These are phyloP conservation scores for Gossypium longicalyx DNA, from an alignment of 345 rosid genomes.

Conservation along the genomic window DNA sequence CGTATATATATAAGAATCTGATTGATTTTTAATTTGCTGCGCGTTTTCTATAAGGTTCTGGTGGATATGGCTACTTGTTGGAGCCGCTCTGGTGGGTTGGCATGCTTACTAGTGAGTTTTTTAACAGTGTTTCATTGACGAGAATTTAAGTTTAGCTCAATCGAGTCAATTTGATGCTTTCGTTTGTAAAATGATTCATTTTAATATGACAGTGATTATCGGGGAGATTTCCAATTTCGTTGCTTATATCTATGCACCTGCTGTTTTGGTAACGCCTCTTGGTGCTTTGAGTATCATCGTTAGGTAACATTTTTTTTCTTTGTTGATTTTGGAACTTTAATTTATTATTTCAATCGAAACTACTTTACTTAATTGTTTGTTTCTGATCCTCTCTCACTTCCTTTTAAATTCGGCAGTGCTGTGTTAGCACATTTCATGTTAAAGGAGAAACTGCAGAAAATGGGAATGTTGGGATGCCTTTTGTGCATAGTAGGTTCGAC, in stretches of 20 bases:
- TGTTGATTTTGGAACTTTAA: background rate
- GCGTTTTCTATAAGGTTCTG: constrained; percentile 38
- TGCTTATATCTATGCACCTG: constrained; percentile 71
- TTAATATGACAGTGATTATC: constrained; percentile 50
- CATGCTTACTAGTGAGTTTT: constrained; percentile 68
- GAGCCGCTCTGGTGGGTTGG: constrained; percentile 92
- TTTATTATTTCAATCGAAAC: background rate
- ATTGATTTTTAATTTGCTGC: background rate
- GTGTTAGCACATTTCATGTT: constrained; percentile 67
- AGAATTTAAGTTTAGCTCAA: background rate
- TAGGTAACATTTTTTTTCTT: constrained; percentile 32
- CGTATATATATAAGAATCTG: background rate
- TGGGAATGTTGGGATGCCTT: constrained; percentile 79
- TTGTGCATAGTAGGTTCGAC: constrained; percentile 69
- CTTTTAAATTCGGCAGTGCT: constrained; percentile 44
- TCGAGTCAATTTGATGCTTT: background rate
- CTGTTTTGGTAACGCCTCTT: constrained; percentile 74
- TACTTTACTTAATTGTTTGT: background rate
- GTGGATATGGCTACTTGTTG: constrained; percentile 73
- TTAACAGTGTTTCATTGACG: background rate
- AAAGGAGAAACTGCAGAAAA: constrained; percentile 58
- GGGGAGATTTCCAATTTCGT: constrained; percentile 73
- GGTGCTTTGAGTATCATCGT: constrained; percentile 79
- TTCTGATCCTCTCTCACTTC: constrained; percentile 23
- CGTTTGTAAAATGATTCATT: background rate